Evolutionary conservation across 768 basidiomycete species (phyloP).

Genomic region (Macrolepiota fuliginosa): DNA sequence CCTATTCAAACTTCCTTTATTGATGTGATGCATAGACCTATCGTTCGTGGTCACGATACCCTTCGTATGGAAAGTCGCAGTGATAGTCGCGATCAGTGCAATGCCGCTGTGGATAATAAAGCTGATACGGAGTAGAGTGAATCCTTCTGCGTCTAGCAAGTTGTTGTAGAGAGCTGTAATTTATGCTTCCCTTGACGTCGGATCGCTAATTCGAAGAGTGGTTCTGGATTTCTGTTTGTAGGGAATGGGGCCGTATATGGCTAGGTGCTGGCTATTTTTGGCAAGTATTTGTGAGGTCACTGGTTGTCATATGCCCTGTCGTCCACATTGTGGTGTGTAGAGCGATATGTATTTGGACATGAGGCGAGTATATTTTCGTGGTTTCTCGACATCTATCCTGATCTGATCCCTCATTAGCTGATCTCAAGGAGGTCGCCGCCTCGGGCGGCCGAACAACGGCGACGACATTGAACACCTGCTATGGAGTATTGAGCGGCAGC

Average conservation of each 20-base stretch:
- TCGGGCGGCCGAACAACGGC: no score
- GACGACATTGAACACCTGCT: no score
- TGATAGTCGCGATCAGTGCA: conserved; percentile 93
- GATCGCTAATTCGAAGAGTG: neutral
- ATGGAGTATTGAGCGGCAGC: no score
- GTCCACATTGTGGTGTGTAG: neutral
- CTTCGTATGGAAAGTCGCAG: conserved; percentile 93
- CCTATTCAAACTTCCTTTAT: neutral
- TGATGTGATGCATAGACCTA: conserved; percentile 56
- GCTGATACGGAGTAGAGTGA: conserved; percentile 76
- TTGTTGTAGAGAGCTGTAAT: conserved; percentile 47
- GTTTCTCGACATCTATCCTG: no score
- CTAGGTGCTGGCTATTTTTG: neutral
- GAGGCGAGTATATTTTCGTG: neutral
- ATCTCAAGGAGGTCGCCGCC: no score
- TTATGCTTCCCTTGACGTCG: neutral
- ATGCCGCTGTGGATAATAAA: conserved; percentile 92
- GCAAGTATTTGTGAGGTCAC: neutral
- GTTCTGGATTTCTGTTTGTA: neutral
- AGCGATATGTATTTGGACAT: neutral
- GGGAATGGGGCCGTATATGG: neutral
- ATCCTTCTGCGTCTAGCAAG: conserved; percentile 94
- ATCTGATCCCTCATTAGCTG: no score
- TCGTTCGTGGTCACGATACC: conserved; percentile 84
- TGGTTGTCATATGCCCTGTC: neutral